Evolutionary conservation across 179 eudicot species (phyloP), one percentile per base, ranked within the genome.

Genomic region (Silene coronaria): DNA sequence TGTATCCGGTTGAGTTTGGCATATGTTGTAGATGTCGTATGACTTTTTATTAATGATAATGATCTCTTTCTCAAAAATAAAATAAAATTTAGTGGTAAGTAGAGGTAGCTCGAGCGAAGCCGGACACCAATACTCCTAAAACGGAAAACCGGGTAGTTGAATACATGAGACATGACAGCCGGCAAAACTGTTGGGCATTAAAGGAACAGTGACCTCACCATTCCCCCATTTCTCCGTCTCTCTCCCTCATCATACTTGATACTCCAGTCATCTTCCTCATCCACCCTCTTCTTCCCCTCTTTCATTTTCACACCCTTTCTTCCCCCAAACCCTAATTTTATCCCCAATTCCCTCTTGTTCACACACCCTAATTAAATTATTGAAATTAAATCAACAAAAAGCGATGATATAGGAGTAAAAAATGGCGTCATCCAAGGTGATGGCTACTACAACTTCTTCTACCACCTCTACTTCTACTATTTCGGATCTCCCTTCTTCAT

Each of bases 341-440:
- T n/a, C n/a, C n/a, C n/a, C n/a, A n/a, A n/a, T n/a, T 53, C 58
- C 10, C 68, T 34, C 38, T 34, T 5, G 3, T 30, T 30, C 34
- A 30, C 6, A 34, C 7, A 7, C 32, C 38, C 24, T 9, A 3
- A 17, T 67, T 38, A 32, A 19, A 16, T 19, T 26, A 36, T 10
- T 36, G 16, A 14, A 30, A 38, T 16, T 36, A 71, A 32, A 24
- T 14, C 10, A 22, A 67, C 1, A 27, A 27, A 6, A 28, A 76
- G 72, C 75, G 38, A 73, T 9, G 7, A 58, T 30, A 60, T 60
- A 60, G 75, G 80, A 77, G 74, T n/a, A 6, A 30, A 72, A 53
- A 73, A 77, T 77, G 83, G 84, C 84, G 69, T 81, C 84, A 69
- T 81, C 76, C 2, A 77, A 78, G 78, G 79, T 81, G 70, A 81